Conservation (phyloP, 129 eudicot species). For the Smallanthus sonchifolius region DNA sequence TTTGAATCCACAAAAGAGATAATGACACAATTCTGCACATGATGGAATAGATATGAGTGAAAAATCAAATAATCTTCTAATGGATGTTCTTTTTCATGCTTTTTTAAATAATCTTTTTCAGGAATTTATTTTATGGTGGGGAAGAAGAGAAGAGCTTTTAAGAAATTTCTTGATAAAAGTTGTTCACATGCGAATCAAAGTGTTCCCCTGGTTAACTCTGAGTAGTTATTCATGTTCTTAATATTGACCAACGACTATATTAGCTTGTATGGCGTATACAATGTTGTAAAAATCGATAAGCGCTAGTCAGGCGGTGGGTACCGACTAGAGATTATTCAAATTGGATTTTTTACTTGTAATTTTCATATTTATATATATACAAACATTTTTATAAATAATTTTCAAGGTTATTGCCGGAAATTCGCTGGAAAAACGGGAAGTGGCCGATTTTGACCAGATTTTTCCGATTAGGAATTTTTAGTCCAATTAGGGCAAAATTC, state of each 20-base stretch:
- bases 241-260: background rate
- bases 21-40: background rate
- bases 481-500: too few relatives aligned
- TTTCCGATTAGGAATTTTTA: too few relatives aligned
- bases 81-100: slow-evolving; percentile 6
- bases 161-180: background rate
- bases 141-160: background rate
- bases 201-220: background rate
- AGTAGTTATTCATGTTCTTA: background rate
- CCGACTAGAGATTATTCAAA: too few relatives aligned
- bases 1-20: slow-evolving; percentile 1
- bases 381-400: too few relatives aligned
- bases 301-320: too few relatives aligned
- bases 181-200: background rate
- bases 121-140: slow-evolving; percentile 8
- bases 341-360: too few relatives aligned
- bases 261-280: too few relatives aligned
- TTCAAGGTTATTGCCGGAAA: too few relatives aligned
- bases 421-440: too few relatives aligned
- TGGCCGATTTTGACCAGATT: too few relatives aligned
- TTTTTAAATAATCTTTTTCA: background rate
- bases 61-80: slow-evolving; percentile 1
- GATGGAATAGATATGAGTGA: background rate
- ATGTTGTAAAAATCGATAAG: too few relatives aligned
- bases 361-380: too few relatives aligned